These are phyloP conservation scores for Brassica balearica DNA, from an alignment of 441 rosid genomes.

Conservation along the genomic window DNA sequence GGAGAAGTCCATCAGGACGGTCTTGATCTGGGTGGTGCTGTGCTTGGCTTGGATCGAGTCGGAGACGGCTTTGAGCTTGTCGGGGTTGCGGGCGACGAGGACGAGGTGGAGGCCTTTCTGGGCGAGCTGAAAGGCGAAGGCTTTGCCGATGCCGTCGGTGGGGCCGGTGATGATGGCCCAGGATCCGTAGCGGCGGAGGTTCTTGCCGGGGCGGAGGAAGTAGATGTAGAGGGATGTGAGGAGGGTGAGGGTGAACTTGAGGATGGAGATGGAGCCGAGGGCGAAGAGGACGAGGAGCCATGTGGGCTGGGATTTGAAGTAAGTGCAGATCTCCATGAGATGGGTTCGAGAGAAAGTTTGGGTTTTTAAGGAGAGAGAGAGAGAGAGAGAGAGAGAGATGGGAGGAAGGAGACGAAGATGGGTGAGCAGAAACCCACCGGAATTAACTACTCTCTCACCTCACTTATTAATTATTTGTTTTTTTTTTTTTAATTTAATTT, in stretches of 20 bases:
- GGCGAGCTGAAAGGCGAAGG: conserved; percentile 83
- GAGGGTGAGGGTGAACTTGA: conserved; percentile 49
- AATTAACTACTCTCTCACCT: conserved; percentile 39
- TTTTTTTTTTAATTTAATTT: background rate
- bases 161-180: conserved; percentile 92
- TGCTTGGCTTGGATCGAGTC: conserved; percentile 61
- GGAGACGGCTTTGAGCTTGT: conserved; percentile 68
- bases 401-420: conserved; percentile 24
- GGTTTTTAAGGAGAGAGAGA: conserved; percentile 10
- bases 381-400: background rate
- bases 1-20: conserved; percentile 77
- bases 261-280: conserved; percentile 59
- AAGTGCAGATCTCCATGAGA: conserved; percentile 63
- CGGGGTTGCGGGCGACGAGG: conserved; percentile 78
- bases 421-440: conserved; percentile 71
- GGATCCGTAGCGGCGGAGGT: conserved; percentile 84
- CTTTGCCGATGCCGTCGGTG: conserved; percentile 90
- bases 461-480: background rate
- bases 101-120: conserved; percentile 77
- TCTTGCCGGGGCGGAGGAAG: conserved; percentile 81
- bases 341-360: conserved; percentile 19
- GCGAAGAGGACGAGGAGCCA: conserved; percentile 65
- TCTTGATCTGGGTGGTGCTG: conserved; percentile 55
- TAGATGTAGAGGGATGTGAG: conserved; percentile 74
- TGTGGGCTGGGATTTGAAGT: conserved; percentile 68